A percentile compares a stretch with the other conserved stretches of the same genome.
These are phyloP conservation scores for Blastobotrys petasosporus DNA, from an alignment of 1,139 yeast genomes.

Conservation along the genomic window DNA sequence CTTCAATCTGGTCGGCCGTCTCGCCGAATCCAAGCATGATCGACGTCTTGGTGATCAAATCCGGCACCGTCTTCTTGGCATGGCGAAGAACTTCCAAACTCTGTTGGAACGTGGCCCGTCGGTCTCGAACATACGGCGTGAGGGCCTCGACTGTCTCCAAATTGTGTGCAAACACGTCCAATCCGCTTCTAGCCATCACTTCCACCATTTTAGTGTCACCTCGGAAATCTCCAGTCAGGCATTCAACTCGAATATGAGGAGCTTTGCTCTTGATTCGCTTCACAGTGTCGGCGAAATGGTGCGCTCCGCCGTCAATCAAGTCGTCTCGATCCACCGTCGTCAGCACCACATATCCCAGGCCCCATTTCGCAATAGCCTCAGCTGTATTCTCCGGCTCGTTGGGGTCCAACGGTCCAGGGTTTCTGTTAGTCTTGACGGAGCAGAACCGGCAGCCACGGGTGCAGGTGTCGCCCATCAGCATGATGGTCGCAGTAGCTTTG, in stretches of 20 bases:
- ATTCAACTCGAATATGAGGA: conserved; percentile 87
- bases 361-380: conserved; percentile 97
- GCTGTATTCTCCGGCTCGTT: conserved; percentile 97
- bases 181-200: conserved; percentile 74
- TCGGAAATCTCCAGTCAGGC: conserved; percentile 89
- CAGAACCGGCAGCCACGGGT: conserved; percentile 98
- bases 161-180: conserved; percentile 97
- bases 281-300: conserved; percentile 87
- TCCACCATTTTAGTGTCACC: conserved; percentile 82
- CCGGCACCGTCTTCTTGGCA: conserved; percentile 74
- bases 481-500: conserved; percentile 98
- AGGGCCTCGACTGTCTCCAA: conserved; percentile 92
- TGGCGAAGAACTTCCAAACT: conserved; percentile 68
- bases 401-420: conserved; percentile 87
- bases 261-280: conserved; percentile 77
- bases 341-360: conserved; percentile 92
- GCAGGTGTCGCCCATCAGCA: conserved; percentile 98
- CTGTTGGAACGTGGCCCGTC: conserved; percentile 93
- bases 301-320: conserved; percentile 85
- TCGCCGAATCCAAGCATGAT: conserved; percentile 97
- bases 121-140: conserved; percentile 92
- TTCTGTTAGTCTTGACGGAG: conserved; percentile 86
- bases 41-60: conserved; percentile 85
- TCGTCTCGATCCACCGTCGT: conserved; percentile 99
- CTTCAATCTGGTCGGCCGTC: conserved; percentile 78